These are phyloP conservation scores for Tulasnella sp. DNA, from an alignment of 768 basidiomycete genomes.

Conservation along the genomic window DNA sequence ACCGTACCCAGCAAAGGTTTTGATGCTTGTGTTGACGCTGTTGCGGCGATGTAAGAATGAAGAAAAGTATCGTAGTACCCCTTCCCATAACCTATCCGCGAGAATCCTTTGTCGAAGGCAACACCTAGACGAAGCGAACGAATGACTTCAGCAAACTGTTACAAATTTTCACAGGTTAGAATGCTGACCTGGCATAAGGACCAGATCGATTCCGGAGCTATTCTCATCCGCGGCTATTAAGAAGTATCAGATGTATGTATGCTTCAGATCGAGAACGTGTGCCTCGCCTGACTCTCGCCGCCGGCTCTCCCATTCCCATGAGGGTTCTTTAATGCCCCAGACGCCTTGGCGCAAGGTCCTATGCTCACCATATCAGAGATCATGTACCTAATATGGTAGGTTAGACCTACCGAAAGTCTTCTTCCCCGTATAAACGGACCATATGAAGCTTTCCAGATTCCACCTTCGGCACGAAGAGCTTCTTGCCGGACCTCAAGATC, in stretches of 20 bases:
- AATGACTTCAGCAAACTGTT: background rate
- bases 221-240: constrained; percentile 4
- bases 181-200: constrained; percentile 16
- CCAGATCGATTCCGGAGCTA: constrained; percentile 9
- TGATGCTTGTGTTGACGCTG: background rate
- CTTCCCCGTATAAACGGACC: constrained; percentile 16
- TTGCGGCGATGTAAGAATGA: background rate
- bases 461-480: constrained; percentile 17
- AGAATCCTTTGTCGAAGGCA: constrained; percentile 14
- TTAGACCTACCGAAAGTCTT: constrained; percentile 5
- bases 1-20: constrained; percentile 4
- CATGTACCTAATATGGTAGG: background rate
- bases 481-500: constrained; percentile 15
- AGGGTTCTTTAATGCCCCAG: constrained; percentile 19
- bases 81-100: constrained; percentile 18
- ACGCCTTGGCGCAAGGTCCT: constrained; percentile 15
- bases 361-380: background rate
- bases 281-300: constrained; percentile 9
- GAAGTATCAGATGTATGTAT: background rate
- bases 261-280: background rate
- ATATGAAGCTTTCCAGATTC: constrained; percentile 15
- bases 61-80: constrained; percentile 18
- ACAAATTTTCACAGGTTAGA: background rate
- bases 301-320: constrained; percentile 14
- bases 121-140: constrained; percentile 9